Percentiles rank a stretch among this genome's conserved stretches.
Evolutionary conservation across 1,284 basidiomycete species (phyloP).

Genomic region (Ustilago bromivora): DNA sequence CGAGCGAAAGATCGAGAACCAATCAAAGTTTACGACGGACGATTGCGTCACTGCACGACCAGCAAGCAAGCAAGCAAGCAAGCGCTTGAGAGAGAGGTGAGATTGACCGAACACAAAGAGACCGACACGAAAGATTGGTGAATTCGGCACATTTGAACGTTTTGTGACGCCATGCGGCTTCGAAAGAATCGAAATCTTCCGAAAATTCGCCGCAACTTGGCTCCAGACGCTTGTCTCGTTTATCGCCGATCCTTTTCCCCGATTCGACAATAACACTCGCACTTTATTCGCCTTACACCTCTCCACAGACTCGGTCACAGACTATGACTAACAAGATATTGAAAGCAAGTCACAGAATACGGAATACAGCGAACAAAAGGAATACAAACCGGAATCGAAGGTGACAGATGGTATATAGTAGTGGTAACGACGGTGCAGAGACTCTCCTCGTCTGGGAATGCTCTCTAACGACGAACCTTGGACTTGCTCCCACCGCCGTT

Average conservation of each 20-base stretch:
- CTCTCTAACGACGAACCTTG: slow-evolving; percentile 36
- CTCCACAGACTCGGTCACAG: background rate
- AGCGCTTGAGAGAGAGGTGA: background rate
- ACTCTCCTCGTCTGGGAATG: background rate
- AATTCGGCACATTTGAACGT: slow-evolving; percentile 7
- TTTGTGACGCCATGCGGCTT: background rate
- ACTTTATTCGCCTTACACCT: too few species aligned
- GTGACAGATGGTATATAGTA: slow-evolving; percentile 10
- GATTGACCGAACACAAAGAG: background rate
- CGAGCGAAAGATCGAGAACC: background rate
- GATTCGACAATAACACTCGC: background rate
- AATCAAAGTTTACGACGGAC: background rate
- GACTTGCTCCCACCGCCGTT: slow-evolving; percentile 22
- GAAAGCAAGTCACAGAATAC: background rate
- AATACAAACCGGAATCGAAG: background rate
- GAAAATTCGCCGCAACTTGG: slow-evolving; percentile 39
- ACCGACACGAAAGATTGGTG: background rate
- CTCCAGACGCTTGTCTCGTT: background rate
- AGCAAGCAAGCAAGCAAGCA: background rate
- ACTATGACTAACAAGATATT: background rate
- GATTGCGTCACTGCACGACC: too few species aligned
- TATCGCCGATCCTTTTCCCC: background rate
- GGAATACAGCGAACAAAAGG: background rate
- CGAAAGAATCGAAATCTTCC: too few species aligned
- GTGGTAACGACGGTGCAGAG: background rate